Base-by-base conservation (phyloP, 495 filamentous ascomycete species). In the Xylaria cubensis region DNA sequence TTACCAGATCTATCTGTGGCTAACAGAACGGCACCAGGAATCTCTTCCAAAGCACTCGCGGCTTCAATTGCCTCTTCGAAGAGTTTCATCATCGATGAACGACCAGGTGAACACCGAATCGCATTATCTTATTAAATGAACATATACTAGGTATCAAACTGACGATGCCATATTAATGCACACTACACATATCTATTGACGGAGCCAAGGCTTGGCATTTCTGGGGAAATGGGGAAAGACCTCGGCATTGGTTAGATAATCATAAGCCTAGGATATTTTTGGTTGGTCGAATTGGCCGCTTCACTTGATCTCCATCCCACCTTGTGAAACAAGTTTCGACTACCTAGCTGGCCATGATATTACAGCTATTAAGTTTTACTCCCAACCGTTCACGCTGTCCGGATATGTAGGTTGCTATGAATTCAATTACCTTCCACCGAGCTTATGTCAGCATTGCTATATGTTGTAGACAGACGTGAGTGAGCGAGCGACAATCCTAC, bases 21-120 rank as follows among this genome's bases (percentile, higher is more conserved):
- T 15, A 73, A 32, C 56, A 73, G 71, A 34, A 73, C 71, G 24
- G 39, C 71, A 34, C 71, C 71, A 3, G 71, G 71, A 34, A 69
- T 73, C 34, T 51, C 44, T 48, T 69, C 71, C n/a, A 64, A 42
- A 19, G 56, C 64, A 21, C 71, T 63, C 3, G 71, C 71, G 64
- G 71, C 71, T 29, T 68, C 64, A 15, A 69, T 13, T 6, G 71
- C 64, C 56, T 69, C 21, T 24, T 73, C 71, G 9, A 73, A 73
- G 21, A 32, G 44, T 29, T 34, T 69, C 71, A 73, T 73, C 19
- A 32, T 39, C 32, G 15, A 1, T 19, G n/a, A 61, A 8, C 80
- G 56, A 13, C 12, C 39, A 2, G 9, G n/a, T n/a, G 26, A 9
- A 19, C 7, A 61, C 58, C 2, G 4, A 10, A 13, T 41, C 6